Evolutionary conservation across 257 asterid species (phyloP).

Genomic region (Sherardia arvensis): DNA sequence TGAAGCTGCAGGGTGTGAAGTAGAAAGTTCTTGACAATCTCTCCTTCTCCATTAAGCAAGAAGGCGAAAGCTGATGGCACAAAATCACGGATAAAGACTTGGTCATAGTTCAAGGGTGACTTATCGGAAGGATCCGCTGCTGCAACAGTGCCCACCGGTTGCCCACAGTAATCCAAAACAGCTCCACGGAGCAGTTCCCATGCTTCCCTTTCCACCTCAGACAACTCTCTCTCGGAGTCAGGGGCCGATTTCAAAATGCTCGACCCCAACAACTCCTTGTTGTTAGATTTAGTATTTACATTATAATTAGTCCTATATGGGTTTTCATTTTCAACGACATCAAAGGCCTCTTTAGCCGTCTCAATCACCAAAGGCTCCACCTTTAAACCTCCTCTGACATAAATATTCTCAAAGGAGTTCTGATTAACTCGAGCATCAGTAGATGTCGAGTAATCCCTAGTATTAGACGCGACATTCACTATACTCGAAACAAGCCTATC

Average conservation of each 20-base stretch:
- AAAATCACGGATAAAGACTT: slow-evolving; percentile 88
- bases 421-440: slow-evolving; percentile 38
- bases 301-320: not conserved
- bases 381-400: slow-evolving; percentile 48
- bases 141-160: slow-evolving; percentile 84
- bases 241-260: slow-evolving; percentile 20
- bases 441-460: slow-evolving; percentile 52
- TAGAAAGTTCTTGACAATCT: slow-evolving; percentile 77
- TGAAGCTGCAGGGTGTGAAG: slow-evolving; percentile 89
- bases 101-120: slow-evolving; percentile 79
- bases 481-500: slow-evolving; percentile 19
- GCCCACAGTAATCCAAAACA: slow-evolving; percentile 65
- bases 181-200: slow-evolving; percentile 69
- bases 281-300: slow-evolving; percentile 20
- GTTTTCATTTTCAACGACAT: not conserved
- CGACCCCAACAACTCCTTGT: slow-evolving; percentile 12
- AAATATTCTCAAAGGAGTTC: slow-evolving; percentile 49
- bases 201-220: slow-evolving; percentile 62
- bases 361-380: slow-evolving; percentile 51
- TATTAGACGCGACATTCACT: slow-evolving; percentile 56
- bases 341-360: not conserved
- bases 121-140: slow-evolving; percentile 81
- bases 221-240: slow-evolving; percentile 36
- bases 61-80: slow-evolving; percentile 87
- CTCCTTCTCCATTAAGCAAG: slow-evolving; percentile 85